Conservation (phyloP, 1,284 basidiomycete species). For the Ceratobasidium sp. region DNA sequence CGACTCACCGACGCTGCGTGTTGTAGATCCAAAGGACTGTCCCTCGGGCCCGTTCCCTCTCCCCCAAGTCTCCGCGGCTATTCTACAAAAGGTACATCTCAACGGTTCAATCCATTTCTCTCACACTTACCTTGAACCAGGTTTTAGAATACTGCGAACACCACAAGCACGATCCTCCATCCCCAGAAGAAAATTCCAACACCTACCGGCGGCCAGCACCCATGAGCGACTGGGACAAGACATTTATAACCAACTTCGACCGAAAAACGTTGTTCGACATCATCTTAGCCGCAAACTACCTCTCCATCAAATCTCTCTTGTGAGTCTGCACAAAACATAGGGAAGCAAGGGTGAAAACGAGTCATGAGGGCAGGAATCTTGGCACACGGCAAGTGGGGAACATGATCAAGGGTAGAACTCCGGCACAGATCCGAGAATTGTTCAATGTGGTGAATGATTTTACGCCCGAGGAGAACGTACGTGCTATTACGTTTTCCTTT, state of each 20-base stretch:
- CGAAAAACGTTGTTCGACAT: constrained; percentile 99
- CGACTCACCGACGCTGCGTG: not conserved
- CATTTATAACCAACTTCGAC: constrained; percentile 91
- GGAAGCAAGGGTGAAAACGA: too few relatives aligned
- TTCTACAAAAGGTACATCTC: not conserved
- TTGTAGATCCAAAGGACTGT: not conserved
- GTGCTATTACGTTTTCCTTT: not conserved
- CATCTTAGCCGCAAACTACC: constrained; percentile 99
- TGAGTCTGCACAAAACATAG: constrained; percentile 57
- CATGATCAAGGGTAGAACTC: constrained; percentile 66
- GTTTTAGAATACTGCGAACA: constrained; percentile 72
- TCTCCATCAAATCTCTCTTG: constrained; percentile 99
- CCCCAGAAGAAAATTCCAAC: too few relatives aligned
- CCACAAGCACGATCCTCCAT: constrained; percentile 64
- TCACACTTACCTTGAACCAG: constrained; percentile 49
- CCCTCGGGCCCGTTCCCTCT: not conserved
- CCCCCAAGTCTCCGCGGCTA: not conserved
- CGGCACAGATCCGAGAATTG: constrained; percentile 61
- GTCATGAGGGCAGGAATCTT: too few relatives aligned
- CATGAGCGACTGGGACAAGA: constrained; percentile 94
- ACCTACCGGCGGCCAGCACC: too few relatives aligned
- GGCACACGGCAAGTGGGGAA: constrained; percentile 51
- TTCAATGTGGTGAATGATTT: constrained; percentile 67
- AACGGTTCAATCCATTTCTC: too few relatives aligned
- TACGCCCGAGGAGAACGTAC: constrained; percentile 64